Percentiles rank a stretch among this genome's conserved stretches.
Evolutionary conservation across 139 green algal species (phyloP).

Genomic region (Coccomyxa sp.): DNA sequence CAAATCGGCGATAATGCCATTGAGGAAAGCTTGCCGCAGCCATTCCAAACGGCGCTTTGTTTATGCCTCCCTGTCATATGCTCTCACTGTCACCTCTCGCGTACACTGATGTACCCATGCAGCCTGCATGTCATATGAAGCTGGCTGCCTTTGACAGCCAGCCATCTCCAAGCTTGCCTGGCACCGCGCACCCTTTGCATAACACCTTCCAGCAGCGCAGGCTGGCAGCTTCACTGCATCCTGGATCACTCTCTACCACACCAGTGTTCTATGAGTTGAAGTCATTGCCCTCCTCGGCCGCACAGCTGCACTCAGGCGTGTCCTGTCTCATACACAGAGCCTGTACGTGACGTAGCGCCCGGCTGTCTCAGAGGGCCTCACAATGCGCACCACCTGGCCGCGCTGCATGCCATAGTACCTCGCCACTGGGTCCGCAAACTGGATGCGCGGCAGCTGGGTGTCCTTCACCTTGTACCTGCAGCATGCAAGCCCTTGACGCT

Average conservation of each 20-base stretch:
- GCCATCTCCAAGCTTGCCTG: neutral
- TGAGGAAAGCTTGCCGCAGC: too few relatives aligned
- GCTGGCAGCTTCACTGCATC: neutral
- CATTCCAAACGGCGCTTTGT: too few relatives aligned
- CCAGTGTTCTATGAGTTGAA: neutral
- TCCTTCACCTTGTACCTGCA: conserved; percentile 84
- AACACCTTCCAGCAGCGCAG: neutral
- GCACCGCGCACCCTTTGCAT: neutral
- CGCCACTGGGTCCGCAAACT: conserved; percentile 88
- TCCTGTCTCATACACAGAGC: conserved; percentile 55
- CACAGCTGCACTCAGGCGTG: neutral
- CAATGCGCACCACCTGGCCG: conserved; percentile 90
- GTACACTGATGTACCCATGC: too few relatives aligned
- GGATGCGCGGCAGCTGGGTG: conserved; percentile 91
- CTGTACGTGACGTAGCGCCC: conserved; percentile 95
- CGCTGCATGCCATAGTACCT: conserved; percentile 89
- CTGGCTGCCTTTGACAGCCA: neutral
- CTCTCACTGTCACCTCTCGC: too few relatives aligned
- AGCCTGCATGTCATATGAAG: too few relatives aligned
- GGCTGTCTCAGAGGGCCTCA: conserved; percentile 89
- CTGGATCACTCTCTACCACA: neutral
- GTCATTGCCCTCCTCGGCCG: too few relatives aligned
- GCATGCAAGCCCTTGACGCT: neutral
- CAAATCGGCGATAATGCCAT: too few relatives aligned
- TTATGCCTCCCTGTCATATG: too few relatives aligned